Percentiles rank a stretch among this genome's conserved stretches.
Conservation (phyloP, 2,329 filamentous ascomycete species). For the Diaporthe sp. region DNA sequence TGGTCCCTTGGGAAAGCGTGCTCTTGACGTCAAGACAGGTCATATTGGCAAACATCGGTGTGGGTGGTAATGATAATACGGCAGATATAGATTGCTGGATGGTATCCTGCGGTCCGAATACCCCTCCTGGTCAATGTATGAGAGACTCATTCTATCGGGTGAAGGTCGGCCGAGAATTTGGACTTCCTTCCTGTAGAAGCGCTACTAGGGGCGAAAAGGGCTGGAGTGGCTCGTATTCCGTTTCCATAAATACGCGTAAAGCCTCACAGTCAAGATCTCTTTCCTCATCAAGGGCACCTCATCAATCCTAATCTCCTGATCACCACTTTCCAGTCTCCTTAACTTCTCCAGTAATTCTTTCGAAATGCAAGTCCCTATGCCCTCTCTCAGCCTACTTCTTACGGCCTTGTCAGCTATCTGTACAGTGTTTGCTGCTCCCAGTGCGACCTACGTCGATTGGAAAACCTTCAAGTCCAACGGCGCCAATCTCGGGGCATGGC, state of each 20-base stretch:
- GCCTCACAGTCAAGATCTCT: not conserved
- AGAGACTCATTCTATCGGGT: not conserved
- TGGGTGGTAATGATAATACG: not conserved
- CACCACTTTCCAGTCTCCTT: not conserved
- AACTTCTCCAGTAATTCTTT: not conserved
- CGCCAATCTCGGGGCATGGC: not conserved
- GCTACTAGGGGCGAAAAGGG: not conserved
- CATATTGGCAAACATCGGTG: not conserved
- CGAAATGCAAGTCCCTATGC: not conserved
- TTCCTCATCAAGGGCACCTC: not conserved
- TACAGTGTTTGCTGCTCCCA: not conserved
- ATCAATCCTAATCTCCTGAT: not conserved
- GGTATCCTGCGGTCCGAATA: not conserved
- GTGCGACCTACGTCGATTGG: not conserved
- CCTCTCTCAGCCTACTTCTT: not conserved
- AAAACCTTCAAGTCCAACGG: constrained; percentile 1
- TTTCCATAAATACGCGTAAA: not conserved
- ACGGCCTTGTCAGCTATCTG: not conserved
- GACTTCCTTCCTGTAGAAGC: not conserved
- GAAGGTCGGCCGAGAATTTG: not conserved
- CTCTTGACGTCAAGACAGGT: not conserved
- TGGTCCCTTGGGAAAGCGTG: not conserved
- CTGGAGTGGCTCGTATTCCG: not conserved
- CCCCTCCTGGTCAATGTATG: not conserved
- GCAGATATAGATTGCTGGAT: not conserved